Evolutionary conservation across 441 rosid genomes (phyloP).

Genomic region (Populus tomentosa): DNA sequence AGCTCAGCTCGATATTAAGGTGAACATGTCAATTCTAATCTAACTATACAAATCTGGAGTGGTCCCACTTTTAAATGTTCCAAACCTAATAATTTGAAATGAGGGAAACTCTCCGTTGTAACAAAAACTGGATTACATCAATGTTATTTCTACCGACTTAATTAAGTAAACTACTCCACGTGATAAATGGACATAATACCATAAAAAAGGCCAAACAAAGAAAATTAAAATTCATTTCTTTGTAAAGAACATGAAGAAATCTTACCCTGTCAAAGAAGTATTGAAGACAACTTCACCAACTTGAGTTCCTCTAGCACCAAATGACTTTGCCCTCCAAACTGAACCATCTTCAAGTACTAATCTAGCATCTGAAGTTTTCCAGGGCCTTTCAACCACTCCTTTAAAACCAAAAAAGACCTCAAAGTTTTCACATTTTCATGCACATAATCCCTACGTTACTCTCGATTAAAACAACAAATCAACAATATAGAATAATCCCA

Average conservation of each 20-base stretch:
- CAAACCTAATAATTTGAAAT: neutral
- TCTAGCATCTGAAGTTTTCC: constrained; percentile 75
- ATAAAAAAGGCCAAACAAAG: neutral
- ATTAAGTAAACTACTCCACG: neutral
- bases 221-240: neutral
- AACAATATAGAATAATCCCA: neutral
- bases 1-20: neutral
- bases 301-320: constrained; percentile 90
- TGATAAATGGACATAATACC: neutral
- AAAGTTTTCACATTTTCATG: neutral
- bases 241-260: neutral
- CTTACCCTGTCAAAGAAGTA: constrained; percentile 88
- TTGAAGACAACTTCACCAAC: constrained; percentile 95
- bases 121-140: neutral
- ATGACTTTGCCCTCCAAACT: constrained; percentile 85
- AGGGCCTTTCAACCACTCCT: constrained; percentile 69
- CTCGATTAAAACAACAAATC: neutral
- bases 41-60: neutral
- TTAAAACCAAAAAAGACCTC: neutral
- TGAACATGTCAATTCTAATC: neutral
- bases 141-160: neutral
- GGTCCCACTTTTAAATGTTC: neutral
- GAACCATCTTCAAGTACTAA: constrained; percentile 94
- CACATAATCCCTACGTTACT: too few relatives aligned
- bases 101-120: neutral